Conservation (phyloP, 169 alveolate species). For the Plasmodium berghei region DNA sequence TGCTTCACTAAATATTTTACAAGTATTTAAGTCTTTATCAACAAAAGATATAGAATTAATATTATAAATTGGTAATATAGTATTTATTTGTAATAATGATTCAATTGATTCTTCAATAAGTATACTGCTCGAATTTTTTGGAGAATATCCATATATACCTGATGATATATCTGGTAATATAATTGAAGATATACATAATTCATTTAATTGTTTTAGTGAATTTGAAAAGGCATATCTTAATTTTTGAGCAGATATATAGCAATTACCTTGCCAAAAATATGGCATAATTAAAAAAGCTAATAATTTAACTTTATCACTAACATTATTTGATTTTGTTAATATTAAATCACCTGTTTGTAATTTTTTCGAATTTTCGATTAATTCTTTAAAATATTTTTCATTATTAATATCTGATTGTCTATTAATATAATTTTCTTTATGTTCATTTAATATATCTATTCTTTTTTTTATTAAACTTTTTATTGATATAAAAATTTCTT, state of each 20-base stretch:
- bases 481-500: slow-evolving; percentile 48
- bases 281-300: slow-evolving; percentile 77
- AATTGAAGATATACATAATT: slow-evolving; percentile 60
- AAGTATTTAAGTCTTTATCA: slow-evolving; percentile 66
- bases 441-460: slow-evolving; percentile 70
- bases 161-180: slow-evolving; percentile 71
- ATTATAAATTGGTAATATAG: slow-evolving; percentile 62
- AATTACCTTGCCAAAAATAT: slow-evolving; percentile 76
- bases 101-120: slow-evolving; percentile 54
- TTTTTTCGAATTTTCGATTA: slow-evolving; percentile 35
- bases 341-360: slow-evolving; percentile 74
- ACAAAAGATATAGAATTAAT: slow-evolving; percentile 58
- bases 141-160: slow-evolving; percentile 70
- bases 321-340: slow-evolving; percentile 57
- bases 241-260: slow-evolving; percentile 57
- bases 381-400: slow-evolving; percentile 40
- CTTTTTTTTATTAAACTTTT: slow-evolving; percentile 66
- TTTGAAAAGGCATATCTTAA: slow-evolving; percentile 71
- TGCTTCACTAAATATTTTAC: slow-evolving; percentile 63
- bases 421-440: slow-evolving; percentile 47
- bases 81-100: slow-evolving; percentile 41
- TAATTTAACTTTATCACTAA: slow-evolving; percentile 67
- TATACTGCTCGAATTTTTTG: slow-evolving; percentile 34
- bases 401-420: neutral
- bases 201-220: slow-evolving; percentile 68